Conservation (phyloP, 805 yeast genomes). For the Kregervanrija delftensis region DNA sequence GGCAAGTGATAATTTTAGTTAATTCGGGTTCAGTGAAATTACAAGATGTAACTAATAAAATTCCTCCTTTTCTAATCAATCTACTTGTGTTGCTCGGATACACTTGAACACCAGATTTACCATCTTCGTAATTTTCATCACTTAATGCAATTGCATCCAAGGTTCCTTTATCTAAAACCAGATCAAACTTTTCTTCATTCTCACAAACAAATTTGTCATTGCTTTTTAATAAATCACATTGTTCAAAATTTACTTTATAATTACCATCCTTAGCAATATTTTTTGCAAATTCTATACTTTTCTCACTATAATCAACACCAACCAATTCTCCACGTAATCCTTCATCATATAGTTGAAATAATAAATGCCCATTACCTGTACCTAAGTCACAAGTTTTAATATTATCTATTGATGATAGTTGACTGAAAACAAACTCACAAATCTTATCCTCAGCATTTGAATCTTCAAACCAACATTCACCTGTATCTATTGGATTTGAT, state of each 20-base stretch:
- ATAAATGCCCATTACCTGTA: conserved; percentile 91
- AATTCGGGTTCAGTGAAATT: conserved; percentile 86
- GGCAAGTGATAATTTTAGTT: conserved; percentile 40
- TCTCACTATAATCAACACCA: conserved; percentile 84
- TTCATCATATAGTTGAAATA: conserved; percentile 63
- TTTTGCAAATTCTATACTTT: conserved; percentile 71
- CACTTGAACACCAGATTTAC: conserved; percentile 42
- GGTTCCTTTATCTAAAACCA: conserved; percentile 91
- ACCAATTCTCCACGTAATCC: conserved; percentile 42
- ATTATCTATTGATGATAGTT: conserved; percentile 30
- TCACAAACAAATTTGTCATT: conserved; percentile 27
- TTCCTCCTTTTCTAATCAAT: conserved; percentile 48
- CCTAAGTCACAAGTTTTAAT: conserved; percentile 72
- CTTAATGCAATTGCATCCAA: conserved; percentile 93
- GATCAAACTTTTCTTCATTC: conserved; percentile 44
- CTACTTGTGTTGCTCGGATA: conserved; percentile 57
- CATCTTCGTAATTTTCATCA: conserved; percentile 43
- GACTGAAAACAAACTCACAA: conserved; percentile 59
- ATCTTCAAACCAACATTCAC: conserved; percentile 96
- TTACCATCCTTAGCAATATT: conserved; percentile 42
- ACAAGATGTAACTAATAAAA: conserved; percentile 81
- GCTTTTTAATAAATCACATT: conserved; percentile 59
- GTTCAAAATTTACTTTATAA: conserved; percentile 42
- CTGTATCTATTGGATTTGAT: conserved; percentile 75
- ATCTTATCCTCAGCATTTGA: conserved; percentile 86